A percentile compares a stretch with the other conserved stretches of the same genome.
These are phyloP conservation scores for Syzygium aqueum DNA, from an alignment of 345 rosid genomes.

Conservation along the genomic window DNA sequence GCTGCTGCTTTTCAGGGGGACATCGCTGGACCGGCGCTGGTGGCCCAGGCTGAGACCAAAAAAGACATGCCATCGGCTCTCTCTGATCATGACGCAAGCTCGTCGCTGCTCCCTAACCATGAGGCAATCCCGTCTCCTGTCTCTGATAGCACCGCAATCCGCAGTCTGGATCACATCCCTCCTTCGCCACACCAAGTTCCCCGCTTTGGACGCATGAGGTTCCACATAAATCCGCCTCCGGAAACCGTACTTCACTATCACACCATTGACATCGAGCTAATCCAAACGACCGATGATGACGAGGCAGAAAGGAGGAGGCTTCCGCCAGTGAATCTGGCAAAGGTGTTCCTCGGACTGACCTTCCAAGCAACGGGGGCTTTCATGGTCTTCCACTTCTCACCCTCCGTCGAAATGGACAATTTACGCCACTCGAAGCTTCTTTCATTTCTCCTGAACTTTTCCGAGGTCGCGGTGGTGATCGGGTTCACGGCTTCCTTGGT, in stretches of 20 bases:
- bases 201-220: not conserved
- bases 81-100: not conserved
- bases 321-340: not conserved
- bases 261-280: not conserved
- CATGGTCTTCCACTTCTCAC: not conserved
- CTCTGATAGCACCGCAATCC: not conserved
- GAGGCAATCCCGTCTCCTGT: not conserved
- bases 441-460: not conserved
- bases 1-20: not conserved
- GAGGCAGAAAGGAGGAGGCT: not conserved
- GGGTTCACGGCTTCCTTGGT: conserved; percentile 1
- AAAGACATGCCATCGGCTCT: not conserved
- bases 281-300: not conserved
- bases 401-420: not conserved
- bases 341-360: not conserved
- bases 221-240: not conserved
- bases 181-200: not conserved
- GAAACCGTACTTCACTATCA: not conserved
- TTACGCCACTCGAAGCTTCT: not conserved
- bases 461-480: not conserved
- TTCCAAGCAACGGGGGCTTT: not conserved
- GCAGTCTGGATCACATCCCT: not conserved
- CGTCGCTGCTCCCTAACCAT: not conserved
- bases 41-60: not conserved
- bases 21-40: not conserved